Evolutionary conservation across 2,329 filamentous ascomycete genomes (phyloP).

Genomic region (Venturia asperata): DNA sequence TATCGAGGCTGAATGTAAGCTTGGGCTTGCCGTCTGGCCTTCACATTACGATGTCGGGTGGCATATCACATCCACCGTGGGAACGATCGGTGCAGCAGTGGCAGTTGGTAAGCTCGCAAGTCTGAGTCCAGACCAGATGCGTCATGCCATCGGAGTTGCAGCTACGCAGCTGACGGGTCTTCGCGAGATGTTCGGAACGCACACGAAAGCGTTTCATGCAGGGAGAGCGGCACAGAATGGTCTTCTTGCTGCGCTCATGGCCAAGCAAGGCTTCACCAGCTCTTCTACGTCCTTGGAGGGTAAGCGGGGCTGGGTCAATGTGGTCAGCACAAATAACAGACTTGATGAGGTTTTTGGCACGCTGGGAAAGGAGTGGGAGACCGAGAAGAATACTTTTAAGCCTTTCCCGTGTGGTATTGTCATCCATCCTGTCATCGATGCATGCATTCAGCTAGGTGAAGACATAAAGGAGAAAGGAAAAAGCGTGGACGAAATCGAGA

Average conservation of each 20-base stretch:
- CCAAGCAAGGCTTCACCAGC: conserved; percentile 44
- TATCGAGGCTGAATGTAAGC: conserved; percentile 47
- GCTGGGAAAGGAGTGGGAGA: conserved; percentile 42
- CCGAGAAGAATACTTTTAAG: conserved; percentile 49
- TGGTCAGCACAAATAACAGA: conserved; percentile 40
- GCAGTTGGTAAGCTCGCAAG: conserved; percentile 44
- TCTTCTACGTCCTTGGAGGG: conserved; percentile 44
- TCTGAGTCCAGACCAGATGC: conserved; percentile 35
- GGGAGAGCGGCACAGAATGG: conserved; percentile 49
- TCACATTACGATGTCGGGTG: conserved; percentile 51
- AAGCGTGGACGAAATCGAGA: conserved; percentile 39
- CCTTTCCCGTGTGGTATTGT: conserved; percentile 53
- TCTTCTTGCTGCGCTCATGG: conserved; percentile 41
- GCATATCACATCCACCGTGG: conserved; percentile 49
- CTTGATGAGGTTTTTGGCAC: conserved; percentile 35
- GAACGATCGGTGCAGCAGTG: conserved; percentile 47
- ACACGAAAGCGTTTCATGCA: conserved; percentile 50
- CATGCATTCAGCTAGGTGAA: conserved; percentile 41
- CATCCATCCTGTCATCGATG: conserved; percentile 50
- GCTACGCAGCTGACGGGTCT: conserved; percentile 48
- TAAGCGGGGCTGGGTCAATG: conserved; percentile 47
- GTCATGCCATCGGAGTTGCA: conserved; percentile 48
- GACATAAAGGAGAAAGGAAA: conserved; percentile 31
- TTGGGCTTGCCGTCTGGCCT: conserved; percentile 47
- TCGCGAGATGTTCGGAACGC: conserved; percentile 49